Evolutionary conservation across 108 stramenopile species (phyloP), one percentile per base, ranked within the genome.

Genomic region (Skeletonema menzelii): DNA sequence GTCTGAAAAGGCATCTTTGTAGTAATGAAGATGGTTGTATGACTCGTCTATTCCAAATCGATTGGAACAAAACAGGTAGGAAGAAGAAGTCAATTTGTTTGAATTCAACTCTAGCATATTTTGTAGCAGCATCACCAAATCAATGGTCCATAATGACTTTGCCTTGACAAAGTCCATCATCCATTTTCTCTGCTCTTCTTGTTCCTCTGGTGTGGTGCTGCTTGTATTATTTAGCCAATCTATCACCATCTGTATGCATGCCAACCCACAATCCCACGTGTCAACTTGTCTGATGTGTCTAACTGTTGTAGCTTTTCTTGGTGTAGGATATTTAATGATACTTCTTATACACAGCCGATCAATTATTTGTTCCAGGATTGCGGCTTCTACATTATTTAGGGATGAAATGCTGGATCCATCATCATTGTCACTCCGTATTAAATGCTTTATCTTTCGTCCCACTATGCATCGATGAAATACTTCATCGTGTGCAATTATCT

Each of bases 141-240:
- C 92, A 31, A 88, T 81, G 2, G 90, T 90, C 92, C 92, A 93
- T 37, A 93, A 86, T 53, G 89, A 91, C 67, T 91, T 34, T 47
- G 90, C 80, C 17, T 63, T 72, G 34, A 91, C 63, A 46, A 34
- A 64, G 4, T 70, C 59, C 3, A 81, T 40, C 49, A 92, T 73
- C 59, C 67, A 59, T 8, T 57, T 69, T 69, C 67, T 72, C 15
- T 70, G 40, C n/a, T 12, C 44, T 27, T 65, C 59, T 15, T 20
- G 6, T 53, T 64, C 38, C 24, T 62, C 31, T 76, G 37, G 22
- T 40, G 19, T 37, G 53, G 14, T 20, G 22, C 37, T 19, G 34
- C 30, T 27, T 63, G 37, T 32, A 26, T 30, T 27, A 32, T 38
- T 13, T 14, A 68, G 61, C 87, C 87, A 88, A 38, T 77, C 27